Evolutionary conservation across 257 asterid genomes (phyloP).

Genomic region (Przewalskia tangutica): DNA sequence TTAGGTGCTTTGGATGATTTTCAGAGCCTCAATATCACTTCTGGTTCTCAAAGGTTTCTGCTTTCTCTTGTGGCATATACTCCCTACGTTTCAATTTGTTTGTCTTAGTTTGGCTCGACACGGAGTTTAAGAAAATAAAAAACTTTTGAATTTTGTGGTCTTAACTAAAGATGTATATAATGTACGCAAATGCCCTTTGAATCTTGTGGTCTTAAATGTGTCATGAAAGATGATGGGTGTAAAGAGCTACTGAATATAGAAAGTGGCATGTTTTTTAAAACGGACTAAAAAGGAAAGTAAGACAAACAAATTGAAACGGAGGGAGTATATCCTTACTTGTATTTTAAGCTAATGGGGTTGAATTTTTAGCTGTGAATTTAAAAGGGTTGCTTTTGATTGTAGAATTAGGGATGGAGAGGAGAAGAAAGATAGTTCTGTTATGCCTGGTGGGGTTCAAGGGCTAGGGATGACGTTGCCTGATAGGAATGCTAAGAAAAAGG

Average conservation of each 20-base stretch:
- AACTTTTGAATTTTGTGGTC: no score
- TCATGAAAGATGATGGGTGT: no score
- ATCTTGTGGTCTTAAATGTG: no score
- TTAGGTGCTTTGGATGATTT: slow-evolving; percentile 99
- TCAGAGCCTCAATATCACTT: slow-evolving; percentile 72
- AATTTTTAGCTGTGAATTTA: neutral
- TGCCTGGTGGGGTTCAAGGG: slow-evolving; percentile 58
- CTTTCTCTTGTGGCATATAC: neutral
- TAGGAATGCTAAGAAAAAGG: slow-evolving; percentile 75
- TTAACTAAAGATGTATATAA: no score
- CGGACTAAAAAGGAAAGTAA: no score
- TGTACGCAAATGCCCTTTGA: no score
- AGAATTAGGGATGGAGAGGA: slow-evolving; percentile 44
- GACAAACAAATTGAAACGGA: no score
- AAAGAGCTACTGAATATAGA: no score
- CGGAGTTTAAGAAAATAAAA: no score
- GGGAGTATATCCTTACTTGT: neutral
- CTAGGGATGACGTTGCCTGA: slow-evolving; percentile 93
- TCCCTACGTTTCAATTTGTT: no score
- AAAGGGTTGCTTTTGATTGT: slow-evolving; percentile 1
- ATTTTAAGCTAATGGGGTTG: neutral
- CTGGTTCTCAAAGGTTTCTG: slow-evolving; percentile 67
- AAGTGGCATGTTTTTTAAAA: no score
- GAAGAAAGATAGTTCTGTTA: slow-evolving; percentile 35
- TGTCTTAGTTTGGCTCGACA: no score